Evolutionary conservation across 1,284 basidiomycete genomes (phyloP), one percentile per base, ranked within the genome.

Genomic region (Mycosarcoma maydis): DNA sequence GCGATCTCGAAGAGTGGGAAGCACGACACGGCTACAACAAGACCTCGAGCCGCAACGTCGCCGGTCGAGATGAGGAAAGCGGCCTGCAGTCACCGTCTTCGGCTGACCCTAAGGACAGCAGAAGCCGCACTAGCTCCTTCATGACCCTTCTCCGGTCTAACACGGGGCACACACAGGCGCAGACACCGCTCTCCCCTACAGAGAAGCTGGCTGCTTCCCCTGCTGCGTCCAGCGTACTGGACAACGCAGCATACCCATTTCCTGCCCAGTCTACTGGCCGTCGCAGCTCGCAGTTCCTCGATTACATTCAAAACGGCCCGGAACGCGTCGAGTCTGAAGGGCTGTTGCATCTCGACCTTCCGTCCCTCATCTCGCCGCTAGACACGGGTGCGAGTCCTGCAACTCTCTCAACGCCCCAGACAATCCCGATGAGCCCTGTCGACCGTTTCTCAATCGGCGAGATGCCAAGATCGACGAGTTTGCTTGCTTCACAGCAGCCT

Each of bases 1-100:
- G 85, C 41, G 92, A 96, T 80, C 88, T 90, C 51, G 87, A 87
- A 34, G 87, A 89, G 58, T 97, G 94, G 94, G 92, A 96, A 80
- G 88, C 86, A 71, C 88, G 91, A 51, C 91, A 95, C 69, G 88
- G 90, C 13, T 85, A 85, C 45, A 54, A 39, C 24, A 66, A 69
- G 45, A 67, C 64, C 11, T 43, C 51, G 10, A 52, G 37, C 32
- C 41, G 58, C 20, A 50, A 42, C 10, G 34, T 32, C 4, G 54
- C 43, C 29, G 29, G 40, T 4, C 37, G 39, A 27, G 56, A 65
- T 11, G 56, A 55, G 20, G 61, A 70, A 37, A 55, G 22, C 32
- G 52, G 33, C 16, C 23, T 30, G 10, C 9, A 33, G 10, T 22
- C 46, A 2, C 46, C 34, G 14, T 44, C 54, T 3, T 22, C 40